Conservation (phyloP, 768 basidiomycete species). For the Suillus brevipes region DNA sequence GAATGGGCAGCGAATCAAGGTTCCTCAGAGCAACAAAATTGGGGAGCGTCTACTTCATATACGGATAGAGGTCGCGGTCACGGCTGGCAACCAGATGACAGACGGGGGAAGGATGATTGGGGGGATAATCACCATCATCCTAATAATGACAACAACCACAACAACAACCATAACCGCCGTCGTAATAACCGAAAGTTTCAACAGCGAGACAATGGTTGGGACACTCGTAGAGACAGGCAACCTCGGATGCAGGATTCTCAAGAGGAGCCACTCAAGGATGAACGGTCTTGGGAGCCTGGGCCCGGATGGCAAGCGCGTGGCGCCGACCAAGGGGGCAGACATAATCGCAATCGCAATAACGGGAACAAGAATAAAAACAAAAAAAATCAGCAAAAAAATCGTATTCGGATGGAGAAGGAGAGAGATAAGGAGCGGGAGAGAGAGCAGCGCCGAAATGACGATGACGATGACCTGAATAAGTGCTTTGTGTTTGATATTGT, state of each 20-base stretch:
- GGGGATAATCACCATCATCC: conserved; percentile 17
- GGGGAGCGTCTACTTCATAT: conserved; percentile 41
- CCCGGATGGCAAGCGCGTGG: conserved; percentile 58
- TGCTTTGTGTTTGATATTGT: conserved; percentile 31
- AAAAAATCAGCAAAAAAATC: conserved; percentile 34
- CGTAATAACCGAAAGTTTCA: conserved; percentile 18
- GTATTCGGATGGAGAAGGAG: conserved; percentile 34
- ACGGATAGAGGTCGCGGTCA: conserved; percentile 41
- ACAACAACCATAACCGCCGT: conserved; percentile 29
- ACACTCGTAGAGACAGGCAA: conserved; percentile 42
- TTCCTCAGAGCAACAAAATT: conserved; percentile 46
- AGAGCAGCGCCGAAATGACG: conserved; percentile 50
- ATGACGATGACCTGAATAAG: conserved; percentile 74
- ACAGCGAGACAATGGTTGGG: conserved; percentile 50
- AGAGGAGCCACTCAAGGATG: conserved; percentile 36
- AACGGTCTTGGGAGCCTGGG: conserved; percentile 74
- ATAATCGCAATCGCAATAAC: conserved; percentile 37
- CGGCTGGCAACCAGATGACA: conserved; percentile 48
- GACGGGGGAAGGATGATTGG: conserved; percentile 40
- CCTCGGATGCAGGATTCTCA: conserved; percentile 24
- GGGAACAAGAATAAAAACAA: conserved; percentile 38
- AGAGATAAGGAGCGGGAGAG: conserved; percentile 33
- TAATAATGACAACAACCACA: conserved; percentile 29
- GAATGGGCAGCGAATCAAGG: conserved; percentile 47
- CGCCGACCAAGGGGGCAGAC: conserved; percentile 40